Conservation (phyloP, 495 filamentous ascomycete genomes). For the Emericellopsis terricola region DNA sequence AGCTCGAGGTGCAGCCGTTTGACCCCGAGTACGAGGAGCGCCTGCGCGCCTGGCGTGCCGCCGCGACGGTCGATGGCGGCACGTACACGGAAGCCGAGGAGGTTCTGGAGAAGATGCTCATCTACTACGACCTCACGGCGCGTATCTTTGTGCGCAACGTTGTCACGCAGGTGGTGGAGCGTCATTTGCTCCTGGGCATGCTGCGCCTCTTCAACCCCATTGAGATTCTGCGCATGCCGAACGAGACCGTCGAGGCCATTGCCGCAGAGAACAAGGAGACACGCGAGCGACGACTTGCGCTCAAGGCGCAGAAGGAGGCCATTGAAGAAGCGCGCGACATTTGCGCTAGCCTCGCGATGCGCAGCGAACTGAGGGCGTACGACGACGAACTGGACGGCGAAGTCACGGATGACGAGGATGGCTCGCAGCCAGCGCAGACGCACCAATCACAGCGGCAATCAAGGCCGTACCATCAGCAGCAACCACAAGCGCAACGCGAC, state of each 20-base stretch:
- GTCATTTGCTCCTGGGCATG: conserved; percentile 20
- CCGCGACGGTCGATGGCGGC: conserved; percentile 9
- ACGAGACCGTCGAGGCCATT: conserved; percentile 15
- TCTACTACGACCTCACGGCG: conserved; percentile 21
- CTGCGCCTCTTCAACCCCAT: conserved; percentile 20
- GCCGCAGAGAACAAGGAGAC: conserved; percentile 21
- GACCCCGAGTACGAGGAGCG: conserved; percentile 21
- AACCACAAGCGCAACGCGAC: background rate
- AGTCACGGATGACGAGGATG: conserved; percentile 1
- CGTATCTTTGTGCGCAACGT: conserved; percentile 19
- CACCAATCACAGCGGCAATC: background rate
- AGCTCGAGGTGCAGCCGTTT: conserved; percentile 23
- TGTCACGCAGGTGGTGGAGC: conserved; percentile 20
- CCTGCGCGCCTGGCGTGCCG: conserved; percentile 13
- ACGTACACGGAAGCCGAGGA: conserved; percentile 18
- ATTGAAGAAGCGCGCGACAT: conserved; percentile 21
- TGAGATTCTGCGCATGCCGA: conserved; percentile 11
- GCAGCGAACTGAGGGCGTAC: conserved; percentile 13
- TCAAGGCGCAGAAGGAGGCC: conserved; percentile 17
- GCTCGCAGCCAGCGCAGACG: background rate
- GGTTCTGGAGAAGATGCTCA: conserved; percentile 25
- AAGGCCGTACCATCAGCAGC: background rate
- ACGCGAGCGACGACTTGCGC: conserved; percentile 11
- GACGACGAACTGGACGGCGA: conserved; percentile 1
- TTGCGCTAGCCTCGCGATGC: conserved; percentile 20